Percentiles rank a stretch among this genome's conserved stretches.
Conservation (phyloP, 768 basidiomycete species). For the Cystofilobasidium ferigula region DNA sequence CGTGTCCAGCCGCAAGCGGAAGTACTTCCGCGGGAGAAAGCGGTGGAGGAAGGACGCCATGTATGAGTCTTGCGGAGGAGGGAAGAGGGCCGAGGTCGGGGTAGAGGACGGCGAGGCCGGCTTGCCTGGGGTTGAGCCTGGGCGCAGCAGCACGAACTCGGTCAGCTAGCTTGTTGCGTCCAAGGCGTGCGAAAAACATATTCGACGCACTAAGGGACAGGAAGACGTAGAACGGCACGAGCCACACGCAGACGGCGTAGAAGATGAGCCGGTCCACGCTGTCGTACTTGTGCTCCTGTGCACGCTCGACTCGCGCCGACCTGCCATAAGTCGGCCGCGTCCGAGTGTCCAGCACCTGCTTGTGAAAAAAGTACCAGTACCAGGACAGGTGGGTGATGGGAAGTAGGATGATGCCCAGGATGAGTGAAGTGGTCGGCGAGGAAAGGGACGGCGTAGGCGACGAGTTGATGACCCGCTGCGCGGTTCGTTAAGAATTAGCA, state of each 20-base stretch:
- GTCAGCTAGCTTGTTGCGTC: too few relatives aligned
- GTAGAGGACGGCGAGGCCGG: background rate
- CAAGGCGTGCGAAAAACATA: background rate
- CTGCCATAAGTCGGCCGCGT: slow-evolving; percentile 20
- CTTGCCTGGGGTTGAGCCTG: slow-evolving; percentile 12
- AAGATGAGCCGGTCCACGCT: slow-evolving; percentile 20
- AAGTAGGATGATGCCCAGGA: slow-evolving; percentile 20
- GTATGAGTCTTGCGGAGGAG: background rate
- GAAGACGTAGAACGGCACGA: slow-evolving; percentile 26
- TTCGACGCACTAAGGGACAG: slow-evolving; percentile 8
- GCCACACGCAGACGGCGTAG: slow-evolving; percentile 22
- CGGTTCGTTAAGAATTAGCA: background rate
- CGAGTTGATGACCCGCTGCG: slow-evolving; percentile 19
- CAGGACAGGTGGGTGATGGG: slow-evolving; percentile 22
- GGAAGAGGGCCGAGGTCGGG: background rate
- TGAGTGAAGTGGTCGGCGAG: slow-evolving; percentile 10
- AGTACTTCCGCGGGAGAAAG: slow-evolving; percentile 17
- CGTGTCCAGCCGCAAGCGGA: background rate
- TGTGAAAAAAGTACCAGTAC: slow-evolving; percentile 19
- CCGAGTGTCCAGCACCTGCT: background rate
- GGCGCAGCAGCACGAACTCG: too few relatives aligned
- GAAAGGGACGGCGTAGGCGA: slow-evolving; percentile 17
- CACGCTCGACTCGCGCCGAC: slow-evolving; percentile 1
- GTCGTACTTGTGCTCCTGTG: slow-evolving; percentile 13
- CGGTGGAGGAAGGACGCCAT: slow-evolving; percentile 8